Percentiles rank a stretch among this genome's conserved stretches.
Evolutionary conservation across 208 protist genomes (phyloP).

Genomic region (Leishmania arabica): DNA sequence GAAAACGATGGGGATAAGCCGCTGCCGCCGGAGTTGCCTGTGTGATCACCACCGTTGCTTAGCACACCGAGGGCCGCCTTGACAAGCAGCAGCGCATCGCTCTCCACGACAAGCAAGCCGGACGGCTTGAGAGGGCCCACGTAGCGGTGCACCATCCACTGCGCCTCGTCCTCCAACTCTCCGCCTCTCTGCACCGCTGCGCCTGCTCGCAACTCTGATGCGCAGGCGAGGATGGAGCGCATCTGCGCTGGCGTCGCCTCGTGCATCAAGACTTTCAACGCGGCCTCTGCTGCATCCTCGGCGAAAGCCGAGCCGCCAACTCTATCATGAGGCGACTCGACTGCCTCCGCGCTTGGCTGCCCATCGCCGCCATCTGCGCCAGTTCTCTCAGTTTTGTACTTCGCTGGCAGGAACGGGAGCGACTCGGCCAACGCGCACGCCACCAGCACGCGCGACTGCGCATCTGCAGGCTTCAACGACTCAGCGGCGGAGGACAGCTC

Average conservation of each 20-base stretch:
- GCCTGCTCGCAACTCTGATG: background rate
- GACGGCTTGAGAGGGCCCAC: slow-evolving; percentile 13
- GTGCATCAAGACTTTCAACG: slow-evolving; percentile 18
- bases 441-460: slow-evolving; percentile 18
- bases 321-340: too few relatives aligned
- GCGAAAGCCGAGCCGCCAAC: slow-evolving; percentile 4
- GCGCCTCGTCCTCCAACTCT: background rate
- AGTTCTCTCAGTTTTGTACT: slow-evolving; percentile 7
- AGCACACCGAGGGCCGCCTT: slow-evolving; percentile 24
- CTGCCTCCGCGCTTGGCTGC: background rate
- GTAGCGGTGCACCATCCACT: background rate
- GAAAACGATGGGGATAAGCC: too few relatives aligned
- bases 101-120: slow-evolving; percentile 22
- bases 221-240: slow-evolving; percentile 5
- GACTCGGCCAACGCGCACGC: slow-evolving; percentile 20
- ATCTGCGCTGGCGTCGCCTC: slow-evolving; percentile 20
- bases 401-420: slow-evolving; percentile 24
- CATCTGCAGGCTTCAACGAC: background rate
- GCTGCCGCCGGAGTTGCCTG: background rate
- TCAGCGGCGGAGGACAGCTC: slow-evolving; percentile 12
- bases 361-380: background rate
- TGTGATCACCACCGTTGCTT: background rate
- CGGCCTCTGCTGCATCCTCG: slow-evolving; percentile 20
- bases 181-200: background rate
- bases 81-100: slow-evolving; percentile 24